Evolutionary conservation across 345 rosid genomes (phyloP).

Genomic region (Psidium guajava): DNA sequence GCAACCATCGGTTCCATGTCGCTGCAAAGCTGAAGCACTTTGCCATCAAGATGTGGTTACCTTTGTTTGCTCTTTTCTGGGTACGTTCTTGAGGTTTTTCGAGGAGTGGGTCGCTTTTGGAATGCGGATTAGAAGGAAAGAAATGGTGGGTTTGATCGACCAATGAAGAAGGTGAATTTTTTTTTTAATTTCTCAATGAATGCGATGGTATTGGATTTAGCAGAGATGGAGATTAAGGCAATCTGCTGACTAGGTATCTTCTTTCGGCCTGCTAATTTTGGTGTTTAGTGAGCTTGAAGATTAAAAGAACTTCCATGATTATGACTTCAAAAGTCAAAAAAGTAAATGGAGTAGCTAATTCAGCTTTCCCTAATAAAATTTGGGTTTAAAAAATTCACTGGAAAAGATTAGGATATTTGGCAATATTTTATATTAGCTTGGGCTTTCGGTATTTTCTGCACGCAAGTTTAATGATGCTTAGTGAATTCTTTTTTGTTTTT

Average conservation of each 20-base stretch:
- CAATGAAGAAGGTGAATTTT: background rate
- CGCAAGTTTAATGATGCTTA: too few species aligned
- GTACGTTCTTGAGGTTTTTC: background rate
- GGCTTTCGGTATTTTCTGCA: too few species aligned
- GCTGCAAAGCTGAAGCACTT: constrained; percentile 60
- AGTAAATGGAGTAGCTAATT: background rate
- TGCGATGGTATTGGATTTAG: background rate
- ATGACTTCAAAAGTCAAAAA: background rate
- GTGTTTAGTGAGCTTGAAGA: background rate
- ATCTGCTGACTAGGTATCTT: background rate
- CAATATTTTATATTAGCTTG: background rate
- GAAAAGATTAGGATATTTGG: background rate
- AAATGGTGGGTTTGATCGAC: background rate
- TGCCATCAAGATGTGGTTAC: background rate
- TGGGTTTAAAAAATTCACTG: background rate
- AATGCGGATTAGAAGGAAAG: background rate
- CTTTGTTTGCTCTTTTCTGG: too few species aligned
- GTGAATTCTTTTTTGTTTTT: too few species aligned
- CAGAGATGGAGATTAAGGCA: background rate
- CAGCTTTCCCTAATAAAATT: background rate
- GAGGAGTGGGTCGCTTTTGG: background rate
- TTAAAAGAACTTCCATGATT: background rate
- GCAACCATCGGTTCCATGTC: constrained; percentile 42
- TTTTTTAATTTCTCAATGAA: background rate
- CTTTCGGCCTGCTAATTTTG: background rate